These are phyloP conservation scores for Solanum tarapatanum DNA, from an alignment of 257 asterid genomes.

Conservation along the genomic window DNA sequence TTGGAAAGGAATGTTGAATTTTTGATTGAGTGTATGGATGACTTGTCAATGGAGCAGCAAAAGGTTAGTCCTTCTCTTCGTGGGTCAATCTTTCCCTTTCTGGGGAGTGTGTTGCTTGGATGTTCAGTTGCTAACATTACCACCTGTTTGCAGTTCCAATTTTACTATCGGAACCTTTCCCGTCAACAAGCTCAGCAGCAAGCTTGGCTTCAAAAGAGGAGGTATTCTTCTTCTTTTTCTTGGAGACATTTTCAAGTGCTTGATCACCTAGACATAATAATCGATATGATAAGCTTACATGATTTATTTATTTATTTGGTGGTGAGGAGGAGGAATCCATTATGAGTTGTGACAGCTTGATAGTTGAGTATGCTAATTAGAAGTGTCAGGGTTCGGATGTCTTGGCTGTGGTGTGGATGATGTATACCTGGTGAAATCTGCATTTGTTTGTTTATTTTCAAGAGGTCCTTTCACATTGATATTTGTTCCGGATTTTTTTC, in stretches of 20 bases:
- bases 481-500: neutral
- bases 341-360: neutral
- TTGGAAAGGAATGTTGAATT: slow-evolving; percentile 87
- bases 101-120: neutral
- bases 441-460: neutral
- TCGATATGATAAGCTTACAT: neutral
- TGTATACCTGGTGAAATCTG: neutral
- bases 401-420: neutral
- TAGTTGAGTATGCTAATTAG: neutral
- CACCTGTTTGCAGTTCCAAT: slow-evolving; percentile 56
- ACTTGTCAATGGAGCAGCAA: slow-evolving; percentile 88
- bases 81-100: neutral
- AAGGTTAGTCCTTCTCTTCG: slow-evolving; percentile 36
- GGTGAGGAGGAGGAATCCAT: neutral
- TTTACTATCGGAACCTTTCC: slow-evolving; percentile 80
- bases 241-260: neutral
- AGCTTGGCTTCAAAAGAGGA: slow-evolving; percentile 93
- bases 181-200: slow-evolving; percentile 98
- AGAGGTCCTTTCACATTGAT: neutral
- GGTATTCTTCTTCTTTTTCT: slow-evolving; percentile 24
- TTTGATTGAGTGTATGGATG: slow-evolving; percentile 94
- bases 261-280: neutral
- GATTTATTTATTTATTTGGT: neutral
- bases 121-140: neutral
- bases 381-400: neutral